These are phyloP conservation scores for Kwoniella bestiolae DNA, from an alignment of 768 basidiomycete species.

Conservation along the genomic window DNA sequence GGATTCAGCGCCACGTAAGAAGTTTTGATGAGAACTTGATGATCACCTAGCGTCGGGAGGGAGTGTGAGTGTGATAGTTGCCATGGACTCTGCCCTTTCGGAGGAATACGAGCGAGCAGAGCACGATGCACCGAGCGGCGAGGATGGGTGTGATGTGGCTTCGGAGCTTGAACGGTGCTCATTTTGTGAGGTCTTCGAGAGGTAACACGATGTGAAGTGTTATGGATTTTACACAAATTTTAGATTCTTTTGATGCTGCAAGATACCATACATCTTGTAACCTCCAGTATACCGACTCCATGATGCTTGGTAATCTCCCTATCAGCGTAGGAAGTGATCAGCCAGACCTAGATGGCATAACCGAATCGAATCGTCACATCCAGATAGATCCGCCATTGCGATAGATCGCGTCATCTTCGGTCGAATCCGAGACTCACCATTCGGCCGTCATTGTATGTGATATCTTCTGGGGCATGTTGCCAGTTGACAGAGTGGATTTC, in stretches of 20 bases:
- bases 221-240: too few species aligned
- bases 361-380: not conserved
- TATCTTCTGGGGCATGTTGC: too few species aligned
- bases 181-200: not conserved
- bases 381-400: not conserved
- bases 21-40: conserved; percentile 37
- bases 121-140: conserved; percentile 27
- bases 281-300: too few species aligned
- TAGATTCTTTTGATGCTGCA: too few species aligned
- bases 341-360: not conserved
- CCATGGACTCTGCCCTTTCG: conserved; percentile 30
- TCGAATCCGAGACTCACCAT: conserved; percentile 7
- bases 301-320: not conserved
- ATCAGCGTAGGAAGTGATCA: too few species aligned
- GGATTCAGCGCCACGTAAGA: conserved; percentile 39
- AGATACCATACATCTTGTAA: too few species aligned
- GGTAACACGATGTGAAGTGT: not conserved
- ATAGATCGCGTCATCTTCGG: conserved; percentile 27
- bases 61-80: conserved; percentile 29
- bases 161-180: not conserved
- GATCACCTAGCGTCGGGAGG: conserved; percentile 15
- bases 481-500: too few species aligned
- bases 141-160: not conserved
- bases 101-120: conserved; percentile 30
- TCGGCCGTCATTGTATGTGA: too few species aligned